Evolutionary conservation across 78 protist species (phyloP).

Genomic region (Dictyostelium discoideum): dicty_2.7 NC_007088.5:3160001-3160500

Average conservation of each 20-base stretch:
- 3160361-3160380: background rate
- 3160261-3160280: background rate
- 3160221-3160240: background rate
- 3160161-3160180: background rate
- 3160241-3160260: background rate
- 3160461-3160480: background rate
- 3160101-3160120: background rate
- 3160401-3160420: conserved; percentile 17
- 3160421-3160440: background rate
- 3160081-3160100: background rate
- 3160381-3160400: background rate
- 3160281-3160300: conserved; percentile 6
- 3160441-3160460: background rate
- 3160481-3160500: background rate
- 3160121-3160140: background rate
- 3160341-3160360: conserved; percentile 13
- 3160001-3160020: conserved; percentile 36
- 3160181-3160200: background rate
- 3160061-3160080: conserved; percentile 18
- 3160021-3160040: conserved; percentile 12
- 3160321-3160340: background rate
- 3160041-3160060: background rate
- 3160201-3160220: background rate
- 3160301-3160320: background rate
- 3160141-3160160: background rate